Base-by-base conservation (phyloP, 352 stramenopile species). In the Phytophthora melonis region DNA sequence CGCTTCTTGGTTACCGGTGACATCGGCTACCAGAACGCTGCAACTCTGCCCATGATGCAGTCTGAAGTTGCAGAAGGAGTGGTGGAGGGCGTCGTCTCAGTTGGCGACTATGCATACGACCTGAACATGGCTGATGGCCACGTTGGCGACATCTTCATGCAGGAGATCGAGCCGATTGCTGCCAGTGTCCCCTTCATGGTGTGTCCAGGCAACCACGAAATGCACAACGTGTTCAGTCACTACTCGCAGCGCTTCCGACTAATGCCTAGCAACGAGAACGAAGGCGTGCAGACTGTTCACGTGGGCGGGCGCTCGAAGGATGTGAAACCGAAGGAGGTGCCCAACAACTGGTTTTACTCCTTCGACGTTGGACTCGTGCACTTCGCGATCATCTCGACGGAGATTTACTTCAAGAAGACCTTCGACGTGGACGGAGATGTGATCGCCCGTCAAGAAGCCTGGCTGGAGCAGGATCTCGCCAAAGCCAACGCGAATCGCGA, bases 321-420 rank as follows among this genome's bases (percentile, higher is more conserved):
- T 54, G 63, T 39, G 10, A 50, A 74, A 3, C 58, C 71, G n/a
- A 72, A 74, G 47, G 74, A 89, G 30, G 87, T 86, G 14, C 88
- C 86, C 0, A 97, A 97, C 80, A 97, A 96, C 58, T 96, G 91
- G 88, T 97, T 96, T 71, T 96, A 96, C 84, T 95, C 89, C 56
- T 89, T 91, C 61, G 79, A 97, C 65, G 87, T 93, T 52, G 91
- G 91, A 0, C 89, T 96, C 63, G 90, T 97, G 30, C 90, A 97
- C 73, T 97, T 97, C 60, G 80, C 92, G 5, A 81, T 95, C 34
- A 81, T 95, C 54, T 95, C 87, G 43, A 97, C 92, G 13, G 92
- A 97, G 72, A 90, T 97, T 63, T 97, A 97, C 78, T 97, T 97
- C 70, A 92, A 86, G 68, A 82, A 92, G 58, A 87, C 80, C 11